Evolutionary conservation across 148 eudicot genomes (phyloP).

Genomic region (Silene latifolia): DNA sequence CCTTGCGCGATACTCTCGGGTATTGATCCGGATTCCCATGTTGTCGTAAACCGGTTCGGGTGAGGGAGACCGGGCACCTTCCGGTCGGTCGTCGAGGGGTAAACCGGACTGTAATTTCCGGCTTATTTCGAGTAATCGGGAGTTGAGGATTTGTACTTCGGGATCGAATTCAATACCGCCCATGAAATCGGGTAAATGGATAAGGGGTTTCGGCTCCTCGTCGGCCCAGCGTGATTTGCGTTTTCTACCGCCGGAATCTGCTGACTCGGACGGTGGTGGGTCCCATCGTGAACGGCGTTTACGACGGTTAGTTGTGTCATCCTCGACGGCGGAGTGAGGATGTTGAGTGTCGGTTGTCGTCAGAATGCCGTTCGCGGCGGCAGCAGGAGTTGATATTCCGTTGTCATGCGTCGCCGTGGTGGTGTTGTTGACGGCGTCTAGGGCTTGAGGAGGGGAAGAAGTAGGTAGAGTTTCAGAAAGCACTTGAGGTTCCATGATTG

Average conservation of each 20-base stretch:
- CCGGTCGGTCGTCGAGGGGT: slow-evolving; percentile 76
- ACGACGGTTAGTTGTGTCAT: slow-evolving; percentile 63
- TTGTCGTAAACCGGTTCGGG: slow-evolving; percentile 86
- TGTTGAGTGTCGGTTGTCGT: slow-evolving; percentile 38
- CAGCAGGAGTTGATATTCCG: slow-evolving; percentile 17
- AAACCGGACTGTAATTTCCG: slow-evolving; percentile 62
- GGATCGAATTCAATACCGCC: slow-evolving; percentile 86
- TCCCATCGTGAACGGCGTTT: slow-evolving; percentile 82
- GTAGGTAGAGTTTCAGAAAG: slow-evolving; percentile 8
- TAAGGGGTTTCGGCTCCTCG: slow-evolving; percentile 61
- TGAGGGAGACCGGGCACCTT: slow-evolving; percentile 86
- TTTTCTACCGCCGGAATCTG: slow-evolving; percentile 39
- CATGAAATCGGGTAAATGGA: slow-evolving; percentile 84
- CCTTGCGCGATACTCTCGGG: slow-evolving; percentile 76
- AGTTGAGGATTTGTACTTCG: slow-evolving; percentile 64
- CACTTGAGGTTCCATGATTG: slow-evolving; percentile 27
- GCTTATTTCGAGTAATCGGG: slow-evolving; percentile 65
- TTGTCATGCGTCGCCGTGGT: slow-evolving; percentile 2
- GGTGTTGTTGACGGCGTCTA: background rate
- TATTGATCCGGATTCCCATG: slow-evolving; percentile 77
- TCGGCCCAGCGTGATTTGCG: slow-evolving; percentile 82
- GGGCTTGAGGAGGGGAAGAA: slow-evolving; percentile 22
- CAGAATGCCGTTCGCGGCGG: too few relatives aligned
- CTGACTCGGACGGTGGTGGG: slow-evolving; percentile 47
- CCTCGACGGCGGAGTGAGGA: slow-evolving; percentile 68